Percentiles rank a stretch among this genome's conserved stretches.
phyloP scores from a whole-genome alignment of 73 alveolate species.

The Paramecium primaurelia region DNA sequence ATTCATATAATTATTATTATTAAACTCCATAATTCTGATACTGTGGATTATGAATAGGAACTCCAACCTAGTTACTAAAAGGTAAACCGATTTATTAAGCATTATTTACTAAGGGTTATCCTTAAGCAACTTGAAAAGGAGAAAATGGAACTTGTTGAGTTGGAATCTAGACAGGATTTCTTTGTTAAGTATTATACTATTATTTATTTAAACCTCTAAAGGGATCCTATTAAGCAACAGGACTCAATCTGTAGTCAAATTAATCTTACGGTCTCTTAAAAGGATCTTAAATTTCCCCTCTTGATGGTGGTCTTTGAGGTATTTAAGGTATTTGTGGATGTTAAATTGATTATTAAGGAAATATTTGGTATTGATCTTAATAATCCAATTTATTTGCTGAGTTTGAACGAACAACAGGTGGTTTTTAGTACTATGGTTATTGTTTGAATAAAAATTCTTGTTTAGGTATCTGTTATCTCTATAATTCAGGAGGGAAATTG shows the following conservation, averaged over 20 bases:
- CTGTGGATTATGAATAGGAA: background rate
- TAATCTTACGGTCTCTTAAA: background rate
- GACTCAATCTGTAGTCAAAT: background rate
- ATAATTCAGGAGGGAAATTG: slow-evolving; percentile 13
- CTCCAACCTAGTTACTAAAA: background rate
- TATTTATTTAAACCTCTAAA: background rate
- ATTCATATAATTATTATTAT: background rate
- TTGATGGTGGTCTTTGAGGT: background rate
- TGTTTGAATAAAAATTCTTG: background rate
- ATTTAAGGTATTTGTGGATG: background rate
- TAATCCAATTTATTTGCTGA: background rate
- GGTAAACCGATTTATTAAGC: background rate
- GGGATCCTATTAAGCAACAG: background rate
- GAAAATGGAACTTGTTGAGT: background rate
- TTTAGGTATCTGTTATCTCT: background rate
- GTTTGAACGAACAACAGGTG: background rate
- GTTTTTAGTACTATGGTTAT: background rate
- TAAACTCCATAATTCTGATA: background rate
- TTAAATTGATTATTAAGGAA: background rate
- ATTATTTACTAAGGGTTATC: background rate
- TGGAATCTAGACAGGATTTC: background rate
- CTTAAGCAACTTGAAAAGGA: background rate
- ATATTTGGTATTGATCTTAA: background rate
- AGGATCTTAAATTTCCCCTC: background rate
- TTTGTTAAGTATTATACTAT: background rate